phyloP scores from a whole-genome alignment of 2,329 filamentous ascomycete species.

The Madurella fahalii region DNA sequence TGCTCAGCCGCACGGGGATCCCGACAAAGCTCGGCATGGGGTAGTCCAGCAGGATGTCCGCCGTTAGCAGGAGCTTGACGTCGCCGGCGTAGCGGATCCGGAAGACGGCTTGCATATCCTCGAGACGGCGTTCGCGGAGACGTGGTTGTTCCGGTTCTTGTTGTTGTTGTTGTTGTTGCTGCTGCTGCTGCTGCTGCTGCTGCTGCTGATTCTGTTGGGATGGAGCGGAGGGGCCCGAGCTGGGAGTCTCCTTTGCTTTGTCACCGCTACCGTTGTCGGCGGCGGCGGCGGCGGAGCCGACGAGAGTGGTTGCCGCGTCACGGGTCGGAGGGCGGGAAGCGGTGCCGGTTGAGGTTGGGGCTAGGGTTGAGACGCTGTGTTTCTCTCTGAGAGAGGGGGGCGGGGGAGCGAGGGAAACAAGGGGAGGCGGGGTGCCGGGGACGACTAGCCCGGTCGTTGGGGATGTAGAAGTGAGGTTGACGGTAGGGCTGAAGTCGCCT shows the following conservation, averaged over 20 bases:
- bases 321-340: constrained; percentile 54
- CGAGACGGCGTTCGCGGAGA: constrained; percentile 69
- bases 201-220: constrained; percentile 10
- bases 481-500: constrained; percentile 23
- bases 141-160: constrained; percentile 26
- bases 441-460: not conserved
- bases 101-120: constrained; percentile 90
- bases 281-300: constrained; percentile 37
- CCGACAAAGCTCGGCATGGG: constrained; percentile 98
- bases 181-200: not conserved
- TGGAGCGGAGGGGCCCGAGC: too few relatives aligned
- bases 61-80: constrained; percentile 81
- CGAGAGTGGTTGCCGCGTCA: constrained; percentile 37
- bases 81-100: constrained; percentile 87
- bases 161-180: constrained; percentile 21
- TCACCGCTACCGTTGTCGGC: constrained; percentile 31
- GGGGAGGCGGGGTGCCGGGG: constrained; percentile 22
- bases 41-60: constrained; percentile 94
- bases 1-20: constrained; percentile 89
- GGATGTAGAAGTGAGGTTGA: constrained; percentile 3
- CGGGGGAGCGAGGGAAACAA: constrained; percentile 15
- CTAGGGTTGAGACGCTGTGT: constrained; percentile 59
- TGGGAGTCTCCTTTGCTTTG: not conserved
- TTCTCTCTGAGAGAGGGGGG: constrained; percentile 48
- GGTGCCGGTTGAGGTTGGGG: constrained; percentile 49